Percentiles rank a stretch among this genome's conserved stretches.
Evolutionary conservation across 257 asterid genomes (phyloP).

Genomic region (Solanum corneliomulleri): DNA sequence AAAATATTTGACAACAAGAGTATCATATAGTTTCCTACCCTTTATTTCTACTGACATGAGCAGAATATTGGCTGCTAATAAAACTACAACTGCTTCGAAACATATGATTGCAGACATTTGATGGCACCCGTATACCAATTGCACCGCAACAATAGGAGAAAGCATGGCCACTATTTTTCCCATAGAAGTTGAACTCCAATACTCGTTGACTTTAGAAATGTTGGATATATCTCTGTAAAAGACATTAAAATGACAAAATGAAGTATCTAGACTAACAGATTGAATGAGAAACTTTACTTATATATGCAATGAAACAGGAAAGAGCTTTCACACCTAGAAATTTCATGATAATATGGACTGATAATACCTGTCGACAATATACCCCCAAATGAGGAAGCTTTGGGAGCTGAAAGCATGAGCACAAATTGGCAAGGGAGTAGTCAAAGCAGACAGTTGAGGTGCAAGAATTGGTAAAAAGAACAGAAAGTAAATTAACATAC

Average conservation of each 20-base stretch:
- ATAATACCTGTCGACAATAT: not conserved
- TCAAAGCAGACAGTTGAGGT: conserved; percentile 18
- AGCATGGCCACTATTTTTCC: conserved; percentile 23
- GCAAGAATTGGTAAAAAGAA: conserved; percentile 44
- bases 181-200: conserved; percentile 18
- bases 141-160: conserved; percentile 14
- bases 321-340: not conserved
- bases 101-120: conserved; percentile 5
- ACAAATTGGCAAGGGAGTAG: conserved; percentile 43
- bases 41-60: conserved; percentile 14
- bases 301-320: not conserved
- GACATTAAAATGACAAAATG: not conserved
- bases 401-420: conserved; percentile 53
- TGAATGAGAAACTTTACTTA: not conserved
- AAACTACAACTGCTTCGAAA: conserved; percentile 5
- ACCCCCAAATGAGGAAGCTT: conserved; percentile 19
- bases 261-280: not conserved
- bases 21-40: conserved; percentile 8
- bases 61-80: conserved; percentile 4
- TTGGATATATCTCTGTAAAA: conserved; percentile 19
- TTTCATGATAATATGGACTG: not conserved
- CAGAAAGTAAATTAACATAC: conserved; percentile 24
- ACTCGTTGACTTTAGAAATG: conserved; percentile 16
- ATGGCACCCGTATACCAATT: conserved; percentile 10
- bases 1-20: not conserved